Percentiles rank a stretch among this genome's conserved stretches.
These are phyloP conservation scores for Penicillium capsulatum DNA, from an alignment of 2,329 filamentous ascomycete species.

Conservation along the genomic window DNA sequence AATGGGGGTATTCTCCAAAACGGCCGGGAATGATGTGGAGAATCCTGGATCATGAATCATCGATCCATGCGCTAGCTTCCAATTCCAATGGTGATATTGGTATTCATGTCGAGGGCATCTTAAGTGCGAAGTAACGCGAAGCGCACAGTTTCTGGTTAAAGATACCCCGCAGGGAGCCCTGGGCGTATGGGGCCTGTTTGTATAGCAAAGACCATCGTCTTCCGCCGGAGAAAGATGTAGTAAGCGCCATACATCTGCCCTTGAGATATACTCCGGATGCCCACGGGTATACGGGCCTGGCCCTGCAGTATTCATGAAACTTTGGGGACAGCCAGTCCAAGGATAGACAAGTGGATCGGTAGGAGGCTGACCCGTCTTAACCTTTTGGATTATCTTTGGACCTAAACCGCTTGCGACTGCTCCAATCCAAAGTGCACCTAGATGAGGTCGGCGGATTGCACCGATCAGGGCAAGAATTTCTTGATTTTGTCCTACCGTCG, in stretches of 20 bases:
- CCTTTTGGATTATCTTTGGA: constrained; percentile 5
- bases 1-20: constrained; percentile 1
- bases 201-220: constrained; percentile 7
- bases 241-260: constrained; percentile 15
- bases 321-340: constrained; percentile 15
- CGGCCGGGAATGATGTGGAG: no score
- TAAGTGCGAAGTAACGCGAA: constrained; percentile 11
- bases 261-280: constrained; percentile 3
- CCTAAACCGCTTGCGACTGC: constrained; percentile 6
- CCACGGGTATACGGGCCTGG: constrained; percentile 8
- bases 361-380: constrained; percentile 4
- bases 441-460: constrained; percentile 11
- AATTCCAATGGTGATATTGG: constrained; percentile 10
- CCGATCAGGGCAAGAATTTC: constrained; percentile 12
- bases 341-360: constrained; percentile 7
- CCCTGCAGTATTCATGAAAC: constrained; percentile 14
- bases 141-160: constrained; percentile 5
- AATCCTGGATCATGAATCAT: constrained; percentile 4
- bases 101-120: constrained; percentile 12
- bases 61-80: constrained; percentile 6
- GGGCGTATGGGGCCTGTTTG: not conserved
- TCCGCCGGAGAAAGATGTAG: constrained; percentile 9
- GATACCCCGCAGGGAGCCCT: constrained; percentile 10
- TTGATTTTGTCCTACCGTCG: not conserved
- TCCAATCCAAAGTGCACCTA: constrained; percentile 13